Percentiles rank a stretch among this genome's conserved stretches.
phyloP scores from a whole-genome alignment of 2,329 filamentous ascomycete genomes.

The Penicillium oxalicum region DNA sequence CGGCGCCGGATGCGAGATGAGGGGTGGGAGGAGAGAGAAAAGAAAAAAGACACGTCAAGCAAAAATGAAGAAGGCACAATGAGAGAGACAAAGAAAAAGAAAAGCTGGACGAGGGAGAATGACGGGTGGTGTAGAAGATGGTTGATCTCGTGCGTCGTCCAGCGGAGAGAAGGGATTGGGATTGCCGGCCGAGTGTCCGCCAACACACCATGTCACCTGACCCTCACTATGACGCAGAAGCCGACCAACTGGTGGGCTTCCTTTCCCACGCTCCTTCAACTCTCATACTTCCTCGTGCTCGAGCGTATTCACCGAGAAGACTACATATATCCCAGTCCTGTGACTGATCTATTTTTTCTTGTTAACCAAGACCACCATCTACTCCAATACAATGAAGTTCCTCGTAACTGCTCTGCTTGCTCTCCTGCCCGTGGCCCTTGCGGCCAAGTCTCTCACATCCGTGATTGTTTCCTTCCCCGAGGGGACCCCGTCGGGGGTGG shows the following conservation, averaged over 20 bases:
- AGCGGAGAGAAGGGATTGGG: constrained; percentile 1
- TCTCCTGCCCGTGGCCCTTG: constrained; percentile 57
- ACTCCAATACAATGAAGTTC: constrained; percentile 55
- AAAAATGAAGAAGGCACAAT: too few relatives aligned
- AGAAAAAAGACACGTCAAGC: too few relatives aligned
- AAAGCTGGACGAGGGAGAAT: background rate
- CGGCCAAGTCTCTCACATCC: constrained; percentile 55
- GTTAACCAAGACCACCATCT: background rate
- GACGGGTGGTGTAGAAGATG: constrained; percentile 5
- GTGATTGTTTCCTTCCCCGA: constrained; percentile 74
- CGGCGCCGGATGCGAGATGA: too few relatives aligned
- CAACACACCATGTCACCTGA: constrained; percentile 10
- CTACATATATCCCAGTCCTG: background rate
- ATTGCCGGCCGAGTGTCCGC: constrained; percentile 5
- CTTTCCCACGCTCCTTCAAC: background rate
- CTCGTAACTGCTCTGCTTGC: constrained; percentile 52
- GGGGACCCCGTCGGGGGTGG: constrained; percentile 59
- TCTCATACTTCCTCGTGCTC: too few relatives aligned
- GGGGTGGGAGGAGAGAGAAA: too few relatives aligned
- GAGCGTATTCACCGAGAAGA: too few relatives aligned
- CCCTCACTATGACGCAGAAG: constrained; percentile 4
- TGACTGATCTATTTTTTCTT: background rate
- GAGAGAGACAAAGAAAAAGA: constrained; percentile 3
- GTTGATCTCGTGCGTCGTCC: background rate
- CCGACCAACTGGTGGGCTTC: background rate